phyloP scores from a whole-genome alignment of 192 early-diverging fungal genomes.

The Backusella tuberculispora region DNA sequence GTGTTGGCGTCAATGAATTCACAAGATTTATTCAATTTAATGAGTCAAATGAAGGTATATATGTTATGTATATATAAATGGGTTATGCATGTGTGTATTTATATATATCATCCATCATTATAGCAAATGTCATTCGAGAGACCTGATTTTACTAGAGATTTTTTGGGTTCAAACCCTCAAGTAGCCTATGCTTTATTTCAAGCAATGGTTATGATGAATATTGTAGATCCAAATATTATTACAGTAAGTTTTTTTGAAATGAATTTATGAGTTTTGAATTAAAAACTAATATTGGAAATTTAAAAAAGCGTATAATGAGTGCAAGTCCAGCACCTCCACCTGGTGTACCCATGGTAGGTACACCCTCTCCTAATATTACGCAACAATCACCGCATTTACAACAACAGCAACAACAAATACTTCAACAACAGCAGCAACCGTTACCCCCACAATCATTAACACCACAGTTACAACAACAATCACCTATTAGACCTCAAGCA shows the following conservation, averaged over 20 bases:
- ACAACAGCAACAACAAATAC: background rate
- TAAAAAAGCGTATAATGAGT: slow-evolving; percentile 29
- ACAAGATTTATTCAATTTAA: slow-evolving; percentile 63
- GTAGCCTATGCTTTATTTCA: slow-evolving; percentile 86
- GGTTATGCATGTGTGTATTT: background rate
- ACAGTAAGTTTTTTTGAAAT: slow-evolving; percentile 43
- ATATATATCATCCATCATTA: background rate
- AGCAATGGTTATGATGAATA: slow-evolving; percentile 75
- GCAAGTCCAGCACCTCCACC: background rate
- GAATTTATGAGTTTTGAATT: too few species aligned
- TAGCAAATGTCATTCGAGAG: slow-evolving; percentile 59
- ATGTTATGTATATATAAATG: background rate
- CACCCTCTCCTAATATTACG: slow-evolving; percentile 11
- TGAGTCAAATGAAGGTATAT: slow-evolving; percentile 69
- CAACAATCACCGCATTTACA: background rate
- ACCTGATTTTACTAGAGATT: slow-evolving; percentile 67
- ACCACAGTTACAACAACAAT: background rate
- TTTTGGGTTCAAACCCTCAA: slow-evolving; percentile 81
- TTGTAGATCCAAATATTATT: slow-evolving; percentile 70
- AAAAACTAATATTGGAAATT: background rate
- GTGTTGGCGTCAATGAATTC: slow-evolving; percentile 58
- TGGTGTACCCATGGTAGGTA: background rate
- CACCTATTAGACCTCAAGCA: background rate
- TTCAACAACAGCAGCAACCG: background rate
- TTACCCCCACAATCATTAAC: background rate